phyloP scores from a whole-genome alignment of 495 filamentous ascomycete genomes.

The Lepraria neglecta region DNA sequence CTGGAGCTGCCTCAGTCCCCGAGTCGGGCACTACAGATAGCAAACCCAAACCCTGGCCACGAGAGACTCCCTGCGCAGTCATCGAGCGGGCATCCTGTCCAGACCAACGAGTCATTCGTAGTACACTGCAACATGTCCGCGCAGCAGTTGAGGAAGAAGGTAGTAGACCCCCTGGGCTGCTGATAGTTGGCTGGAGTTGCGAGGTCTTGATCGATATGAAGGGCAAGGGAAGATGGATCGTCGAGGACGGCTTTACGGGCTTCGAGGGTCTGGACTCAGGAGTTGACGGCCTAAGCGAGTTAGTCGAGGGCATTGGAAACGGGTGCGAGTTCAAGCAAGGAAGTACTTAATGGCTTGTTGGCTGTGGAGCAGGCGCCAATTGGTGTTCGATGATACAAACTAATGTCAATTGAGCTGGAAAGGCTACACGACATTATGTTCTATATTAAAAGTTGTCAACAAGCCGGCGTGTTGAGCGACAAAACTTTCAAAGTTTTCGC shows the following conservation, averaged over 20 bases:
- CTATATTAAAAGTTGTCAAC: too few species aligned
- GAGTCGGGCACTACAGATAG: constrained; percentile 6
- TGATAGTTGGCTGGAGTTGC: constrained; percentile 84
- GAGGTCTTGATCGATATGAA: constrained; percentile 57
- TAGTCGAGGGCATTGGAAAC: constrained; percentile 16
- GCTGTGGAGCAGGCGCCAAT: background rate
- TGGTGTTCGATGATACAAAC: background rate
- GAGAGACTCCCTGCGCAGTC: constrained; percentile 76
- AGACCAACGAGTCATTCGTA: constrained; percentile 87
- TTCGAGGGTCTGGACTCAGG: constrained; percentile 43
- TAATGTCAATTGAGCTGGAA: too few species aligned
- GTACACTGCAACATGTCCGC: constrained; percentile 70
- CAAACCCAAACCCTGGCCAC: constrained; percentile 38
- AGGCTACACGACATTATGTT: too few species aligned
- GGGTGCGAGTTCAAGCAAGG: constrained; percentile 6
- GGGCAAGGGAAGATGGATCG: constrained; percentile 62
- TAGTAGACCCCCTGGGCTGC: constrained; percentile 77
- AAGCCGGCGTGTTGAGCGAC: too few species aligned
- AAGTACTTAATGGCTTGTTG: background rate
- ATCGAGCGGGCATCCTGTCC: constrained; percentile 91
- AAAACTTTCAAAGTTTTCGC: too few species aligned
- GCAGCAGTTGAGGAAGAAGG: constrained; percentile 85
- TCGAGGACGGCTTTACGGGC: constrained; percentile 82
- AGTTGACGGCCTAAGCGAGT: constrained; percentile 21
- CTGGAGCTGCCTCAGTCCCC: constrained; percentile 28